A percentile compares a stretch with the other conserved stretches of the same genome.
Evolutionary conservation across 306 rosid species (phyloP).

Genomic region (Glycyrrhiza uralensis): DNA sequence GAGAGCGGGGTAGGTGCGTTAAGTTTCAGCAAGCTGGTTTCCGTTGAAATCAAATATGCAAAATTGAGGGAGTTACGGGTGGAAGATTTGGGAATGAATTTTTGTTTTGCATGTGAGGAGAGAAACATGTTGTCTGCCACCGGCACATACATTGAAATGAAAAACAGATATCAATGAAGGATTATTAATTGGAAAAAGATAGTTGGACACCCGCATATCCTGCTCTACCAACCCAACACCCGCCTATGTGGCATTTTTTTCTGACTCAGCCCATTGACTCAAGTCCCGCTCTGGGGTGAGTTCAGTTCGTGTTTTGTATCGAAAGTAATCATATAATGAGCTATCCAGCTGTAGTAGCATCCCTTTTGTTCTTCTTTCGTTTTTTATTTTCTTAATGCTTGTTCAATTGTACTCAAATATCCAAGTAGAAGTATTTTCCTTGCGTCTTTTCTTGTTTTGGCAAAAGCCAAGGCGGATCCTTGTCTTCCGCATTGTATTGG

Average conservation of each 20-base stretch:
- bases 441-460: conserved; percentile 1
- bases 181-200: conserved; percentile 23
- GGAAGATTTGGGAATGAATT: conserved; percentile 27
- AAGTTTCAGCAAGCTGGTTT: not conserved
- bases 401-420: not conserved
- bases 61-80: not conserved
- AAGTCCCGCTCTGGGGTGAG: conserved; percentile 45
- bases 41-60: not conserved
- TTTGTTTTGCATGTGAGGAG: conserved; percentile 39
- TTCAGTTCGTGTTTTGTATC: conserved; percentile 28
- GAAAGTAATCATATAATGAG: conserved; percentile 6
- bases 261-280: too few species aligned
- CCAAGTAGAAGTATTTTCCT: not conserved
- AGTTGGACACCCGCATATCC: too few species aligned
- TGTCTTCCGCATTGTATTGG: conserved; percentile 26
- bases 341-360: conserved; percentile 47
- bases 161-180: conserved; percentile 19
- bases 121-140: conserved; percentile 67
- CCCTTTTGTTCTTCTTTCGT: not conserved
- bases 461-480: conserved; percentile 27
- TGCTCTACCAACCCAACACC: too few species aligned
- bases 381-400: not conserved
- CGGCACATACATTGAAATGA: conserved; percentile 16
- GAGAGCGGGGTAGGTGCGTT: too few species aligned
- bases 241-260: too few species aligned